These are phyloP conservation scores for Chlamydomonas sp. DNA, from an alignment of 139 green algal genomes.

Conservation along the genomic window DNA sequence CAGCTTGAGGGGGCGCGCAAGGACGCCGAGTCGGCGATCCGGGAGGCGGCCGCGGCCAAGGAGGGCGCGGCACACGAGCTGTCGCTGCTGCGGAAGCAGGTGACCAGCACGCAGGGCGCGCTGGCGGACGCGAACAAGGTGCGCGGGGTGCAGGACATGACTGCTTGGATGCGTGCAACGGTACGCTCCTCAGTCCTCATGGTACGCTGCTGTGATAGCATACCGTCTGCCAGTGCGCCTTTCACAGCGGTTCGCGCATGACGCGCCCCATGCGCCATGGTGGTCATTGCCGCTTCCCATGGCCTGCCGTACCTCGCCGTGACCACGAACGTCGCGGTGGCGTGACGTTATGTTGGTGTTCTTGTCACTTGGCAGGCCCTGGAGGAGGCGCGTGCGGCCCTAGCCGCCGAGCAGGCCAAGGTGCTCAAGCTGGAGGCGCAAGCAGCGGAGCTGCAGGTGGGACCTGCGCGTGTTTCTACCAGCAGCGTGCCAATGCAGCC, in stretches of 20 bases:
- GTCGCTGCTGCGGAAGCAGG: constrained; percentile 80
- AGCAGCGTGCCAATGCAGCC: too few relatives aligned
- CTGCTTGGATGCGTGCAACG: too few relatives aligned
- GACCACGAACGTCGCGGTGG: too few relatives aligned
- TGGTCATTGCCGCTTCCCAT: too few relatives aligned
- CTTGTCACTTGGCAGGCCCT: constrained; percentile 9
- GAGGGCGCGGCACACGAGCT: constrained; percentile 74
- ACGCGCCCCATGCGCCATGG: too few relatives aligned
- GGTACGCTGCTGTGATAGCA: too few relatives aligned
- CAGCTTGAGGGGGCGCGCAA: constrained; percentile 50
- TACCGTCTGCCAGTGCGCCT: too few relatives aligned
- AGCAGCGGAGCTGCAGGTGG: constrained; percentile 60
- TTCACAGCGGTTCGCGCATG: too few relatives aligned
- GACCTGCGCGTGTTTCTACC: not conserved
- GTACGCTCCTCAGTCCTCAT: too few relatives aligned
- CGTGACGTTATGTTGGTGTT: too few relatives aligned
- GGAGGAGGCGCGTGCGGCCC: constrained; percentile 38
- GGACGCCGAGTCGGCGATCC: constrained; percentile 41
- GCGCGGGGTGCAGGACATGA: not conserved
- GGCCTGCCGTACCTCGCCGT: too few relatives aligned
- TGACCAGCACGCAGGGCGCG: constrained; percentile 61
- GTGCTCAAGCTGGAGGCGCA: constrained; percentile 69
- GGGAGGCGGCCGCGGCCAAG: constrained; percentile 63
- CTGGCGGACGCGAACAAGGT: constrained; percentile 61
- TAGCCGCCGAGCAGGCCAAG: constrained; percentile 61